Percentiles rank a stretch among this genome's conserved stretches.
phyloP scores from a whole-genome alignment of 805 yeast species.

The Myxozyma mucilagina region DNA sequence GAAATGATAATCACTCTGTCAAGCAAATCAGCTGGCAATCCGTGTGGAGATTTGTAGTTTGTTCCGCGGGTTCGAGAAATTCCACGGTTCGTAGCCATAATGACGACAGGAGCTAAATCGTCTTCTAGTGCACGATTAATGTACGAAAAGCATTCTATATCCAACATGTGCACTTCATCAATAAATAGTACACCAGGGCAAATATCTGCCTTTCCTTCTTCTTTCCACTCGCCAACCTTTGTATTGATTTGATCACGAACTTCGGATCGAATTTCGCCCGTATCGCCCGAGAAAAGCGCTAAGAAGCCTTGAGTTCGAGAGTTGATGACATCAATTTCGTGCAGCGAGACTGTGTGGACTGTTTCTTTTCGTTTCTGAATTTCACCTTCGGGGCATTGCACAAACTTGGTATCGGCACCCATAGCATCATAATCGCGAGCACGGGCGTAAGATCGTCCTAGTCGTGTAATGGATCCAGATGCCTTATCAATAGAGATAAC shows the following conservation, averaged over 20 bases:
- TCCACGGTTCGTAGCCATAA: constrained; percentile 98
- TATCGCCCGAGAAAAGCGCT: constrained; percentile 92
- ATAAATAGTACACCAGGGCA: constrained; percentile 97
- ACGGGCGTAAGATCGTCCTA: constrained; percentile 94
- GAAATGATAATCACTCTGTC: constrained; percentile 93
- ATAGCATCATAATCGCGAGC: constrained; percentile 98
- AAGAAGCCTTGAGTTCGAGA: constrained; percentile 97
- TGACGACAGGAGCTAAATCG: constrained; percentile 93
- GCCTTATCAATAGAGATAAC: constrained; percentile 94
- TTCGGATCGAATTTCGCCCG: constrained; percentile 95
- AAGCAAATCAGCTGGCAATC: constrained; percentile 91
- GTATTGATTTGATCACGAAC: constrained; percentile 95
- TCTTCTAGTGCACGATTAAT: constrained; percentile 95
- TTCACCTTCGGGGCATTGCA: constrained; percentile 98
- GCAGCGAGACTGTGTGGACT: constrained; percentile 96
- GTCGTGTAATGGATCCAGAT: constrained; percentile 86
- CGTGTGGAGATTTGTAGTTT: constrained; percentile 91
- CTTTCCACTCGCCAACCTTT: constrained; percentile 97
- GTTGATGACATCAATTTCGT: constrained; percentile 96
- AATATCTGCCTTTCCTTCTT: constrained; percentile 96
- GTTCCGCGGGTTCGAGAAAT: constrained; percentile 92
- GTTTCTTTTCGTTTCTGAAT: constrained; percentile 93
- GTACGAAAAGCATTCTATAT: constrained; percentile 92
- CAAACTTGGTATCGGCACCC: constrained; percentile 97
- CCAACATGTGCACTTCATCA: constrained; percentile 98